Conservation (phyloP, 345 rosid species). For the Odontarrhena argentea region DNA sequence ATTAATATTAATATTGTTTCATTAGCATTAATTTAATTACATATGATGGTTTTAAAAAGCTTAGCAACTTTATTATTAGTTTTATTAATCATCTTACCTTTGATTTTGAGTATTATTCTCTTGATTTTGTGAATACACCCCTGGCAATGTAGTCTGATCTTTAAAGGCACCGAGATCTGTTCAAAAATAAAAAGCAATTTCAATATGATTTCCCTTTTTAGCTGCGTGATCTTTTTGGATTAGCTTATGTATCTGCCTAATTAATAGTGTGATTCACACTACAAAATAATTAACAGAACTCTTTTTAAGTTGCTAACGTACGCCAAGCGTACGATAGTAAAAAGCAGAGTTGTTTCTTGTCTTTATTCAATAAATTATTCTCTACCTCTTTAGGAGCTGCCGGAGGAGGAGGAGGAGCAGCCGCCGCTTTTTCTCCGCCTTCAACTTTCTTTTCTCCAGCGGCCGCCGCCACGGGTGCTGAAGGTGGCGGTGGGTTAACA, state of each 20-base stretch:
- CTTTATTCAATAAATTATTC: constrained; percentile 12
- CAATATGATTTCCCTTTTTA: constrained; percentile 1
- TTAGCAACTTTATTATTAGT: background rate
- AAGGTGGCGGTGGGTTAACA: constrained; percentile 49
- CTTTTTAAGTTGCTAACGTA: constrained; percentile 2
- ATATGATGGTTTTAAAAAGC: background rate
- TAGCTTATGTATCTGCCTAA: constrained; percentile 7
- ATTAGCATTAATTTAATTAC: constrained; percentile 10
- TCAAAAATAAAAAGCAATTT: background rate
- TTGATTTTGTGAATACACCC: constrained; percentile 62
- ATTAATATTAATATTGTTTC: background rate
- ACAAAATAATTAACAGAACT: background rate
- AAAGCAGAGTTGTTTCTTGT: constrained; percentile 17
- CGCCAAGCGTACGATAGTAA: background rate
- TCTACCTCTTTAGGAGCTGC: constrained; percentile 36
- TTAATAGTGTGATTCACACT: constrained; percentile 17
- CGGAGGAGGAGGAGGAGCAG: constrained; percentile 42
- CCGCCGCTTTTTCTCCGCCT: constrained; percentile 41
- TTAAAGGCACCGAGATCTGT: constrained; percentile 60
- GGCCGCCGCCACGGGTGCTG: constrained; percentile 24
- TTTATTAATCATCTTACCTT: constrained; percentile 45
- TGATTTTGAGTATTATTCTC: constrained; percentile 47
- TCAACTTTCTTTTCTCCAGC: constrained; percentile 45
- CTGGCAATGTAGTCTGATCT: constrained; percentile 66
- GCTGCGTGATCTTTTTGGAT: constrained; percentile 12